Base-by-base conservation (phyloP, 768 basidiomycete genomes). In the Tricholoma sp. region DNA sequence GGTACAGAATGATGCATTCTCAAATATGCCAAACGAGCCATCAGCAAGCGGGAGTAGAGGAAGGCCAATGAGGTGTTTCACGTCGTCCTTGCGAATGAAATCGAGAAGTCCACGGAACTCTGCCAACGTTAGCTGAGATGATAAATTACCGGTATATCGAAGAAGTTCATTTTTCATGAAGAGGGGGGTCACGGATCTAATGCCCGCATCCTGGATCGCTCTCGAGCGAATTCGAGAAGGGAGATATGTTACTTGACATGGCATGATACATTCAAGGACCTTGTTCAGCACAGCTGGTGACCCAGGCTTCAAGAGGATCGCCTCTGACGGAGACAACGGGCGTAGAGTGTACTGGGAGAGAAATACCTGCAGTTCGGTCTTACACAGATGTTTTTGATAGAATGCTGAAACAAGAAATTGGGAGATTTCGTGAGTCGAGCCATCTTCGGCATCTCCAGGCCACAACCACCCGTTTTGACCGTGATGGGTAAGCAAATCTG, bases 1-100 rank as follows among this genome's bases (percentile, higher is more conserved):
- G 0, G 53, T 49, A 12, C 58, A 53, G 33, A 55, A 55, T n/a
- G 48, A 54, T 7, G 50, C 31, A 20, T 57, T 28, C 39, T 66
- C 55, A 8, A 77, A 64, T 2, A 55, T 58, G 1, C 64, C 70
- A 45, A 71, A 71, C 0, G 56, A 65, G 6, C 64, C 70, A 55
- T 75, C 60, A 17, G 70, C 66, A n/a, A 78, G 64, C 5, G 74
- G 75, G 1, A 79, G 54, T 2, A 79, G 64, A 1, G 64, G 62
- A 44, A 77, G 65, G 0, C 65, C 74, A 33, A 61, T 20, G 11
- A 74, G 53, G 45, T 61, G 55, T 4, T 59, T 54, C 4, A 57
- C 32, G 1, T 32, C 51, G 2, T 64, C 59, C 20, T 54, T 37
- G 11, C 55, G 50, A 10, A 76, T 62, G 52, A 68, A 75, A 1